These are phyloP conservation scores for Thelonectria olida DNA, from an alignment of 2,329 filamentous ascomycete species.

Conservation along the genomic window DNA sequence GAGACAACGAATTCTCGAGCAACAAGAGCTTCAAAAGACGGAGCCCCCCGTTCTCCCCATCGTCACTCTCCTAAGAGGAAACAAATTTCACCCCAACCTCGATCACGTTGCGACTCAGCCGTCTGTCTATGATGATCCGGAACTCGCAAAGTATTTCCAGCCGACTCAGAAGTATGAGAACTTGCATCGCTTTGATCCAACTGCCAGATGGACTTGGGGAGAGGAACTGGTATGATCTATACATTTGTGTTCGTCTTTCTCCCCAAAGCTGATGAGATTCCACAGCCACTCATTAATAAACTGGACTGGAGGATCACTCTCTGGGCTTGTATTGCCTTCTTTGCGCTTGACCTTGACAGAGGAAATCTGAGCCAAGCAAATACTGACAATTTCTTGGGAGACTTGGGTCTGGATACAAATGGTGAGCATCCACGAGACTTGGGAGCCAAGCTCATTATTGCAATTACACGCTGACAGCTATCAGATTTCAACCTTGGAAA, in stretches of 20 bases:
- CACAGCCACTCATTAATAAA: slow-evolving; percentile 46
- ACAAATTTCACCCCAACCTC: slow-evolving; percentile 11
- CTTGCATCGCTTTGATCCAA: slow-evolving; percentile 57
- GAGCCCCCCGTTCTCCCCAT: slow-evolving; percentile 23
- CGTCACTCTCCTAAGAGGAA: slow-evolving; percentile 17
- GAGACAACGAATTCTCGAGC: slow-evolving; percentile 19
- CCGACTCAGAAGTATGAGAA: slow-evolving; percentile 50
- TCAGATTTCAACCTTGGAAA: slow-evolving; percentile 47
- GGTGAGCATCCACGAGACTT: slow-evolving; percentile 34
- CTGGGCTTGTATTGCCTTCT: slow-evolving; percentile 53
- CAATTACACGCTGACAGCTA: too few relatives aligned
- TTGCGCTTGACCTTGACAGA: slow-evolving; percentile 57
- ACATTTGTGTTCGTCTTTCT: not conserved
- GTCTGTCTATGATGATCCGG: slow-evolving; percentile 56
- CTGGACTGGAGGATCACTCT: slow-evolving; percentile 54
- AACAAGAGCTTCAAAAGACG: slow-evolving; percentile 25
- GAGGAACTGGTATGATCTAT: slow-evolving; percentile 41
- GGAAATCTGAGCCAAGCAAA: slow-evolving; percentile 57
- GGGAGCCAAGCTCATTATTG: too few relatives aligned
- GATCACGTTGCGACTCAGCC: slow-evolving; percentile 48
- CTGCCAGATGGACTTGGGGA: slow-evolving; percentile 52
- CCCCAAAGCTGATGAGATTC: not conserved
- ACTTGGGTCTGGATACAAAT: slow-evolving; percentile 54
- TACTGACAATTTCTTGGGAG: slow-evolving; percentile 56
- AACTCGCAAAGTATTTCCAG: slow-evolving; percentile 49